phyloP scores from a whole-genome alignment of 1,139 yeast genomes.

The Arxiozyma heterogenica region DNA sequence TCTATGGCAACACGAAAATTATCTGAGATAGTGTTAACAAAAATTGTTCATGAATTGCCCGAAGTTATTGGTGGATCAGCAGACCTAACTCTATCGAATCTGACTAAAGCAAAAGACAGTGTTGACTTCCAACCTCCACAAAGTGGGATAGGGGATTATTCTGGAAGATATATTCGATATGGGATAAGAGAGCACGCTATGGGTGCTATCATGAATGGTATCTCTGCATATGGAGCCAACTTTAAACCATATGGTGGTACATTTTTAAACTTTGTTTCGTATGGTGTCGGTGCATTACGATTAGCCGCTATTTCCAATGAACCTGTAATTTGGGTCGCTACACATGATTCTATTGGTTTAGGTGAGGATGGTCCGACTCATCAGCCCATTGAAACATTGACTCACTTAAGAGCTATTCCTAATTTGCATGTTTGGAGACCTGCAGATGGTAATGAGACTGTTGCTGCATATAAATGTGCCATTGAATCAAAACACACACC shows the following conservation, averaged over 20 bases:
- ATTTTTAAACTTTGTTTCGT: conserved; percentile 94
- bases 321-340: conserved; percentile 95
- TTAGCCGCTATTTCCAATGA: conserved; percentile 88
- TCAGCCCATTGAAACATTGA: conserved; percentile 98
- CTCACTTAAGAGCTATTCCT: conserved; percentile 96
- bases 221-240: conserved; percentile 90
- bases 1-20: conserved; percentile 93
- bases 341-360: conserved; percentile 97
- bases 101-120: conserved; percentile 81
- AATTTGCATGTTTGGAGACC: conserved; percentile 98
- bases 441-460: conserved; percentile 98
- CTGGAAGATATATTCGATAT: conserved; percentile 93
- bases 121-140: conserved; percentile 90
- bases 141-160: conserved; percentile 72
- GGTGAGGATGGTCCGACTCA: conserved; percentile 99
- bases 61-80: conserved; percentile 98
- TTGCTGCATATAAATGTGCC: conserved; percentile 90
- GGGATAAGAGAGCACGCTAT: conserved; percentile 99
- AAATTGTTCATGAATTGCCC: conserved; percentile 60
- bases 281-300: conserved; percentile 97
- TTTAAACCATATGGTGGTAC: conserved; percentile 95
- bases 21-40: conserved; percentile 70
- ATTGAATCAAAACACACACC: conserved; percentile 69
- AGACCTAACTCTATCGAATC: conserved; percentile 94
- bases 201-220: conserved; percentile 99